Percentiles rank a stretch among this genome's conserved stretches.
phyloP scores from a whole-genome alignment of 1,139 yeast genomes.

The Groenewaldozyma sp. region DNA sequence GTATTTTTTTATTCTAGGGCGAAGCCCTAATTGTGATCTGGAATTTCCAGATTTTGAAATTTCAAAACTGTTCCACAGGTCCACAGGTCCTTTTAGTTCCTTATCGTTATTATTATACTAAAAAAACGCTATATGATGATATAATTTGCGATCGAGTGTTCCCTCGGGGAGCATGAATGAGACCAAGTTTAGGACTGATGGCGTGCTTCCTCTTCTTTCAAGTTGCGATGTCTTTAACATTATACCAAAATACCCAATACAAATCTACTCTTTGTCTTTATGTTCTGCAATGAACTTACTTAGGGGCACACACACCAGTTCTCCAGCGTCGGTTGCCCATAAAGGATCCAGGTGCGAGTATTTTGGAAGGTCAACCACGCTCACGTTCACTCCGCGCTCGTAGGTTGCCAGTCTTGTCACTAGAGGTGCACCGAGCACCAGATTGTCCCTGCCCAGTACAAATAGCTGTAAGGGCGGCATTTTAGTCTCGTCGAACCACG shows the following conservation, averaged over 20 bases:
- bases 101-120: no score
- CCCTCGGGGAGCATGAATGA: not conserved
- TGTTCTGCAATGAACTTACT: conserved; percentile 23
- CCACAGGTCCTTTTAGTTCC: no score
- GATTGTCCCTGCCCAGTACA: conserved; percentile 51
- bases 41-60: no score
- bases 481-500: conserved; percentile 46
- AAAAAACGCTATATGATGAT: conserved; percentile 1
- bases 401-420: conserved; percentile 38
- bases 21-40: no score
- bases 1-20: no score
- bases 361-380: conserved; percentile 26
- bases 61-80: no score
- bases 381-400: conserved; percentile 31
- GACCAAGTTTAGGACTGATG: not conserved
- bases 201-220: not conserved
- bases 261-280: no score
- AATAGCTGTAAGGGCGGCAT: conserved; percentile 52
- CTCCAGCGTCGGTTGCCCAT: conserved; percentile 76
- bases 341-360: conserved; percentile 88
- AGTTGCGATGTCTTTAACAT: not conserved
- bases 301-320: conserved; percentile 40
- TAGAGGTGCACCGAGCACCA: conserved; percentile 58
- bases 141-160: conserved; percentile 1
- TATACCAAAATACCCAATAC: no score